Evolutionary conservation across 176 grass and related monocot species (phyloP).

Genomic region (Tillandsia leiboldiana): DNA sequence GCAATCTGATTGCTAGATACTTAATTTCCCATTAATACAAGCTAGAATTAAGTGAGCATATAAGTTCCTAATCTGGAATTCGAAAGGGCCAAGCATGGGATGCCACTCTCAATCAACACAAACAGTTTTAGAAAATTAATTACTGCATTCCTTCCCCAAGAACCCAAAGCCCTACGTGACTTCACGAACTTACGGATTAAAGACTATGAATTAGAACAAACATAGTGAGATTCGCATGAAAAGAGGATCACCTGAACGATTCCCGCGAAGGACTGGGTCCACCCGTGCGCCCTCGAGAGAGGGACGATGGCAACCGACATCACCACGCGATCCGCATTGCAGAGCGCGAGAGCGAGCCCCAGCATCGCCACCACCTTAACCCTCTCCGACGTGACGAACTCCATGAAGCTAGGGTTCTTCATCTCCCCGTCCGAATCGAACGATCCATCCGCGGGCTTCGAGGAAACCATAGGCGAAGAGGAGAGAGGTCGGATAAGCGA

Average conservation of each 20-base stretch:
- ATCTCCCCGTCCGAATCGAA: neutral
- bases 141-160: no score
- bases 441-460: slow-evolving; percentile 6
- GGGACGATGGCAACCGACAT: slow-evolving; percentile 96
- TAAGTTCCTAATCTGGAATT: no score
- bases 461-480: slow-evolving; percentile 10
- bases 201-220: no score
- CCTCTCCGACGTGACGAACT: slow-evolving; percentile 92
- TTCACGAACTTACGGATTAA: no score
- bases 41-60: no score
- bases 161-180: no score
- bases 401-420: slow-evolving; percentile 18
- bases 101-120: no score
- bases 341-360: slow-evolving; percentile 69
- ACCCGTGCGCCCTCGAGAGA: slow-evolving; percentile 65
- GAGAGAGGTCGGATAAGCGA: neutral
- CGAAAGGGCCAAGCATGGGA: no score
- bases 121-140: no score
- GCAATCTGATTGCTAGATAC: no score
- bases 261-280: slow-evolving; percentile 67
- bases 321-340: slow-evolving; percentile 92
- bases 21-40: no score
- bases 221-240: neutral
- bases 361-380: slow-evolving; percentile 88
- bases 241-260: slow-evolving; percentile 63